These are phyloP conservation scores for Sphaerostilbella broomeana DNA, from an alignment of 2,329 filamentous ascomycete species.

Conservation along the genomic window DNA sequence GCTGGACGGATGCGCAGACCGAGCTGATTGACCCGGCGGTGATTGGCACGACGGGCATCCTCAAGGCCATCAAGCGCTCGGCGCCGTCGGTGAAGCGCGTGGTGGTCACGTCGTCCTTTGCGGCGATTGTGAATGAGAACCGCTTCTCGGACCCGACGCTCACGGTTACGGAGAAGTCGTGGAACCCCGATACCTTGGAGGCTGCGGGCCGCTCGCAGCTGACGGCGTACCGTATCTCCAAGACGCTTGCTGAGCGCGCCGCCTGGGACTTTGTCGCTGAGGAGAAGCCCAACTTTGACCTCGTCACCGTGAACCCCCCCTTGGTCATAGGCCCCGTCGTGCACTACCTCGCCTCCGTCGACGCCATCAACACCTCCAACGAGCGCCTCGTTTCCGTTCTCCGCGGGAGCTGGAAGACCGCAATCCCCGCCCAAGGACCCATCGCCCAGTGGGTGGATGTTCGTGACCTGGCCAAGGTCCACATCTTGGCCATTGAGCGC, in stretches of 20 bases:
- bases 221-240: conserved; percentile 48
- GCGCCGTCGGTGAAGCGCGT: conserved; percentile 61
- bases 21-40: conserved; percentile 54
- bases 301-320: conserved; percentile 49
- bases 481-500: conserved; percentile 45
- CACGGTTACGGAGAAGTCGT: conserved; percentile 41
- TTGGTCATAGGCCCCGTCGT: conserved; percentile 48
- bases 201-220: conserved; percentile 34
- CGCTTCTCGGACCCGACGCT: conserved; percentile 32
- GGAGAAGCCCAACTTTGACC: conserved; percentile 40
- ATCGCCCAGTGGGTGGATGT: conserved; percentile 49
- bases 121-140: conserved; percentile 40
- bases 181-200: conserved; percentile 47
- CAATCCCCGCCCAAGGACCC: conserved; percentile 35
- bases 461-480: conserved; percentile 47
- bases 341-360: conserved; percentile 39
- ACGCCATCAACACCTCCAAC: conserved; percentile 48
- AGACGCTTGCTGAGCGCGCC: conserved; percentile 47
- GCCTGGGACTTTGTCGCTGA: conserved; percentile 46
- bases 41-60: conserved; percentile 59
- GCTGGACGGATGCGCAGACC: conserved; percentile 41
- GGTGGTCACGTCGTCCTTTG: conserved; percentile 54
- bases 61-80: conserved; percentile 58
- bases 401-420: conserved; percentile 42
- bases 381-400: conserved; percentile 44